Percentiles rank a stretch among this genome's conserved stretches.
Evolutionary conservation across 371 early-diverging fungal species (phyloP).

Genomic region (Conidiobolus incongruus): DNA sequence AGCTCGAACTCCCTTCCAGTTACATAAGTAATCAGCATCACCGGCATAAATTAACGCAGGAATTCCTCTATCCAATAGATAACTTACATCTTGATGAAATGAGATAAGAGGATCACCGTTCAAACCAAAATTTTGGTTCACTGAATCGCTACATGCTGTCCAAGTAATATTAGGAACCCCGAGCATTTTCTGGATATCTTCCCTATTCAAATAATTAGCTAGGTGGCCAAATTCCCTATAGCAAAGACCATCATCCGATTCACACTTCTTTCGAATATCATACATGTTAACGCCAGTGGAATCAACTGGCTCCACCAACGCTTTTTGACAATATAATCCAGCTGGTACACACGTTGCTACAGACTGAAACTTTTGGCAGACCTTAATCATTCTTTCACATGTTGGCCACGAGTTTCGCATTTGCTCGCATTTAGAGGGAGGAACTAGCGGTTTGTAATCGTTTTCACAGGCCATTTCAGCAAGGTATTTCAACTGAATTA

Average conservation of each 20-base stretch:
- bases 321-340: slow-evolving; percentile 62
- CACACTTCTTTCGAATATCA: slow-evolving; percentile 49
- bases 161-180: no score
- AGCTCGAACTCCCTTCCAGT: no score
- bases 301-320: slow-evolving; percentile 30
- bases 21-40: no score
- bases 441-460: slow-evolving; percentile 46
- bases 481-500: slow-evolving; percentile 73
- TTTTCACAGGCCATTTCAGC: slow-evolving; percentile 61
- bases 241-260: slow-evolving; percentile 16
- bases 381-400: slow-evolving; percentile 48
- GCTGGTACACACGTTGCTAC: slow-evolving; percentile 62
- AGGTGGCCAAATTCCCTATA: no score
- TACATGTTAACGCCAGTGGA: slow-evolving; percentile 48
- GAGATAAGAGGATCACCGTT: no score
- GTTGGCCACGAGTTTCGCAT: slow-evolving; percentile 50
- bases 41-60: no score
- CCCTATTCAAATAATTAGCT: no score
- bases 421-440: slow-evolving; percentile 26
- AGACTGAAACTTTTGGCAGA: slow-evolving; percentile 56
- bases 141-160: no score
- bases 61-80: no score
- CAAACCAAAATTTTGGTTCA: no score
- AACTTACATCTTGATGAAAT: no score
- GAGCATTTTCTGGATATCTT: no score